Evolutionary conservation across 768 basidiomycete genomes (phyloP).

Genomic region (Boletus pseudo-olivaceus): DNA sequence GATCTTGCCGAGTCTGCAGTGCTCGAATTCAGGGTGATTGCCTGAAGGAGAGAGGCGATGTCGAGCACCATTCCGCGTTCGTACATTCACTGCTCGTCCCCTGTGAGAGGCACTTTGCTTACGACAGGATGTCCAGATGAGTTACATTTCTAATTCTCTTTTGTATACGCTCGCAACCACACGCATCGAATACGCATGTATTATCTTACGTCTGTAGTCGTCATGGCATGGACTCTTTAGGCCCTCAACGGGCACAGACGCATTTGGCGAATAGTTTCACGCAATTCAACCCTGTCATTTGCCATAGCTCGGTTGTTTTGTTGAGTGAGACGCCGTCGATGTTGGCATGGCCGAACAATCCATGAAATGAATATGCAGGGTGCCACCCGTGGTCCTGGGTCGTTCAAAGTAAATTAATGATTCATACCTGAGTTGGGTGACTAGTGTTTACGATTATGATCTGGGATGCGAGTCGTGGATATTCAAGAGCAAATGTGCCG

Average conservation of each 20-base stretch:
- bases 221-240: neutral
- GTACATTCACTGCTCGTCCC: neutral
- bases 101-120: neutral
- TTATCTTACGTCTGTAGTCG: conserved; percentile 1
- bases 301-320: neutral
- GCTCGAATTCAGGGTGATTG: conserved; percentile 21
- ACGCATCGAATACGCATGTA: neutral
- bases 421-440: neutral
- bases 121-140: neutral
- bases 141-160: neutral
- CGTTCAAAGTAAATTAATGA: neutral
- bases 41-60: conserved; percentile 2
- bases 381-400: neutral
- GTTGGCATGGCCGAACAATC: too few species aligned
- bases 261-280: neutral
- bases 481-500: neutral
- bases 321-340: neutral
- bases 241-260: conserved; percentile 14
- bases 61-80: neutral
- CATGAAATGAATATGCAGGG: neutral
- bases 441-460: neutral
- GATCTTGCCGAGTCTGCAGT: conserved; percentile 28
- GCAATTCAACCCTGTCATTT: neutral
- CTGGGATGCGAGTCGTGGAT: neutral
- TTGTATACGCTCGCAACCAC: neutral